A percentile compares a stretch with the other conserved stretches of the same genome.
Conservation (phyloP, 2,329 filamentous ascomycete genomes). For the Fusarium cyanostomum region DNA sequence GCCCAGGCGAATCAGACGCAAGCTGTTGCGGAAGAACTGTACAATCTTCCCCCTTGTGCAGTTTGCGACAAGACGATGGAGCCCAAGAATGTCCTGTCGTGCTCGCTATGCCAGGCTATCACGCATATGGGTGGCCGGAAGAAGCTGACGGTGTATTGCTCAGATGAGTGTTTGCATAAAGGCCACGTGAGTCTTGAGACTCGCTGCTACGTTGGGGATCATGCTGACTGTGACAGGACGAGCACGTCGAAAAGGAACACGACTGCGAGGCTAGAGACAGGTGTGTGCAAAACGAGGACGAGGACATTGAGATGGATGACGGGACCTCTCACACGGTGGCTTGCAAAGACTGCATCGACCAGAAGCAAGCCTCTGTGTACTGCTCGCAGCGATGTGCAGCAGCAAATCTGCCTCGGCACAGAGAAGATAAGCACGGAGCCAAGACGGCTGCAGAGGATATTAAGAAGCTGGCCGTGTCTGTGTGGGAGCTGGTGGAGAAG, state of each 20-base stretch:
- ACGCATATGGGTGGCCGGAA: constrained; percentile 49
- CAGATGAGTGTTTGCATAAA: constrained; percentile 52
- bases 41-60: constrained; percentile 52
- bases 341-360: constrained; percentile 54
- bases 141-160: constrained; percentile 56
- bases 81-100: constrained; percentile 52
- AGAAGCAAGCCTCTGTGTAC: constrained; percentile 50
- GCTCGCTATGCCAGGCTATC: constrained; percentile 57
- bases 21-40: constrained; percentile 46
- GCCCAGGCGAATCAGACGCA: constrained; percentile 44
- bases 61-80: constrained; percentile 51
- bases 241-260: constrained; percentile 52
- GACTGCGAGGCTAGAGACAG: constrained; percentile 53
- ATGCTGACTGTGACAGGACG: constrained; percentile 48
- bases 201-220: not conserved
- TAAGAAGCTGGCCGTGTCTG: constrained; percentile 31
- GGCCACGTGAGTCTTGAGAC: constrained; percentile 51
- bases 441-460: constrained; percentile 39
- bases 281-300: constrained; percentile 53
- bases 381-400: constrained; percentile 56
- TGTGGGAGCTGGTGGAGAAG: constrained; percentile 42
- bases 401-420: constrained; percentile 53
- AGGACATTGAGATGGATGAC: constrained; percentile 53
- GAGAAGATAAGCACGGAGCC: constrained; percentile 46
- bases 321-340: constrained; percentile 45